Conservation (phyloP, 768 basidiomycete species). For the Neoboletus brunneissimus region DNA sequence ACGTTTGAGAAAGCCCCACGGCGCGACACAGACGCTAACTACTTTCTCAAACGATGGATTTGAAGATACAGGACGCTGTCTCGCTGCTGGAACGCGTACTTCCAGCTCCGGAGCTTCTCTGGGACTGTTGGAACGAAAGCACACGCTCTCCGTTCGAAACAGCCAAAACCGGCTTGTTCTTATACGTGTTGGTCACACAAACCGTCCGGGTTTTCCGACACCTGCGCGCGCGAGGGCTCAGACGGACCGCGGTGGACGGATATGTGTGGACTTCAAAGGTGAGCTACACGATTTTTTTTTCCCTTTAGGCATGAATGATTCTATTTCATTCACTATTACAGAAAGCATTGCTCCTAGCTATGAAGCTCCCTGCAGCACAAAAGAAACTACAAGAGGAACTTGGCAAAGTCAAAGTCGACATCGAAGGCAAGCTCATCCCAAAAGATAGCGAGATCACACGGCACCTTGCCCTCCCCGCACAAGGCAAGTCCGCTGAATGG, state of each 20-base stretch:
- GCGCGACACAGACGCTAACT: not conserved
- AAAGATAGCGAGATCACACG: slow-evolving; percentile 59
- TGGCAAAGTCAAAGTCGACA: slow-evolving; percentile 57
- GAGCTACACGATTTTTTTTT: not conserved
- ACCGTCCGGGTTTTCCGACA: slow-evolving; percentile 31
- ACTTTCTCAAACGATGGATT: slow-evolving; percentile 1
- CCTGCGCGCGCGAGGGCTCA: slow-evolving; percentile 37
- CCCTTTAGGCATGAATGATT: not conserved
- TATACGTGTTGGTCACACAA: slow-evolving; percentile 33
- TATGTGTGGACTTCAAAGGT: slow-evolving; percentile 32
- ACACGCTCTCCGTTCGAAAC: slow-evolving; percentile 24
- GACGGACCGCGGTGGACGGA: slow-evolving; percentile 23
- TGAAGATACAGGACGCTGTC: not conserved
- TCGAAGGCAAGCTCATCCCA: slow-evolving; percentile 67
- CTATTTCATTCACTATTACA: slow-evolving; percentile 19
- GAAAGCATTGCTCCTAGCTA: slow-evolving; percentile 53
- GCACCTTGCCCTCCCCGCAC: slow-evolving; percentile 61
- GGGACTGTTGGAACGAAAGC: slow-evolving; percentile 14
- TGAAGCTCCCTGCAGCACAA: slow-evolving; percentile 60
- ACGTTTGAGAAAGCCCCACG: not conserved
- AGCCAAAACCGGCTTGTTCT: slow-evolving; percentile 34
- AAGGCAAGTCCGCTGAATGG: slow-evolving; percentile 68
- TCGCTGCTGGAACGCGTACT: slow-evolving; percentile 9
- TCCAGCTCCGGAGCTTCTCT: slow-evolving; percentile 4
- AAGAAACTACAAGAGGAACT: slow-evolving; percentile 62